A percentile compares a stretch with the other conserved stretches of the same genome.
Evolutionary conservation across 768 basidiomycete species (phyloP).

Genomic region (Holtermannia corniformis): DNA sequence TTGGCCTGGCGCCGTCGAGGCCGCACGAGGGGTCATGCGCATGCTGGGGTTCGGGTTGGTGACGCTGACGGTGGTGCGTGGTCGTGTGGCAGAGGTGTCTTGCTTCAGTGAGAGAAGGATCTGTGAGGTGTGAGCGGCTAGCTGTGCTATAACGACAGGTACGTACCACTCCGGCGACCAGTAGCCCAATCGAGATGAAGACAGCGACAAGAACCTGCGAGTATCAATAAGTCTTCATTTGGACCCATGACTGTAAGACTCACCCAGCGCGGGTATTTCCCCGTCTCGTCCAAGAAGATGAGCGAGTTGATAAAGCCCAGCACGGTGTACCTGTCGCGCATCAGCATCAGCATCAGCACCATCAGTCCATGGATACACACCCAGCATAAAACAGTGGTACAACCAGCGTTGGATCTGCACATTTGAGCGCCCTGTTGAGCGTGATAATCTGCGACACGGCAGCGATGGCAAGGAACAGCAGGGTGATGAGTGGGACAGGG

Average conservation of each 20-base stretch:
- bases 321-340: constrained; percentile 25
- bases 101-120: constrained; percentile 78
- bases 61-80: constrained; percentile 7
- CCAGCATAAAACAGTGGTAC: constrained; percentile 89
- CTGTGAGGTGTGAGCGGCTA: constrained; percentile 7
- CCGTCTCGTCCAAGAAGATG: constrained; percentile 71
- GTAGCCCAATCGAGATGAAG: constrained; percentile 71
- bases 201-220: constrained; percentile 61
- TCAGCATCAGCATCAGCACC: not conserved
- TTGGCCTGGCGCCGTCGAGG: not conserved
- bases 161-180: constrained; percentile 70
- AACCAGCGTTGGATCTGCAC: constrained; percentile 63
- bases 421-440: constrained; percentile 77
- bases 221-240: not conserved
- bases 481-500: constrained; percentile 64
- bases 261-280: constrained; percentile 77
- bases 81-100: constrained; percentile 21
- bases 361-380: constrained; percentile 32
- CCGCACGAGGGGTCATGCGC: not conserved
- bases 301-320: constrained; percentile 54
- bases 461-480: constrained; percentile 52
- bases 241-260: not conserved
- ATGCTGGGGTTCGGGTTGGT: constrained; percentile 3
- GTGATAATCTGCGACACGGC: constrained; percentile 86
- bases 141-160: not conserved